These are phyloP conservation scores for Cyclocybe aegerita DNA, from an alignment of 768 basidiomycete species.

Conservation along the genomic window DNA sequence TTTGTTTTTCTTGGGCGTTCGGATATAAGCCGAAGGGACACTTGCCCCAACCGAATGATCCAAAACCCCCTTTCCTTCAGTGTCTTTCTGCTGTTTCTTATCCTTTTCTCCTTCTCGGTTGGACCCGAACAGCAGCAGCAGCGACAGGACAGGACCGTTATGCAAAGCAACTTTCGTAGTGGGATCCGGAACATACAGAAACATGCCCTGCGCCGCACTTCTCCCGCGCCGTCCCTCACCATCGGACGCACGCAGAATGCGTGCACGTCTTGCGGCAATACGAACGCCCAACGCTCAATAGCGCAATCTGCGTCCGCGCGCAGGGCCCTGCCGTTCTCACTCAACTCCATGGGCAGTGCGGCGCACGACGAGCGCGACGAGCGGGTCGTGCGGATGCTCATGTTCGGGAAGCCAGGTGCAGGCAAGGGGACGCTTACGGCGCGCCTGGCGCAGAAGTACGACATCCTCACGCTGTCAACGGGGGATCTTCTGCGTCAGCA, in stretches of 20 bases:
- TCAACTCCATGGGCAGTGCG: conserved; percentile 37
- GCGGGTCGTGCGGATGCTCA: conserved; percentile 58
- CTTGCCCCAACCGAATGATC: too few species aligned
- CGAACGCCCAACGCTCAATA: conserved; percentile 21
- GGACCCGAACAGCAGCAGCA: background rate
- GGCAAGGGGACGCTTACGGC: conserved; percentile 84
- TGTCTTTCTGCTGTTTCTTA: conserved; percentile 8
- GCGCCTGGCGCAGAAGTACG: conserved; percentile 77
- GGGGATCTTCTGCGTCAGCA: conserved; percentile 87
- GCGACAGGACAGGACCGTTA: background rate
- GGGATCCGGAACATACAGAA: conserved; percentile 14
- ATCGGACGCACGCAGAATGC: conserved; percentile 11
- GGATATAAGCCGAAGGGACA: too few species aligned
- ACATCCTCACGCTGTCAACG: conserved; percentile 74
- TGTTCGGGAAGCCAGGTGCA: conserved; percentile 82
- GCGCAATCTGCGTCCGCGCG: conserved; percentile 28
- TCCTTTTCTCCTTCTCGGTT: conserved; percentile 3
- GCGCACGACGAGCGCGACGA: conserved; percentile 38
- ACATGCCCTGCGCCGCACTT: conserved; percentile 11
- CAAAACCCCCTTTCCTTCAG: conserved; percentile 5
- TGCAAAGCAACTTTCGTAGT: conserved; percentile 19
- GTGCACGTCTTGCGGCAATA: conserved; percentile 8
- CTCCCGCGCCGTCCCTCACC: conserved; percentile 4
- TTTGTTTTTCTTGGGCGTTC: too few species aligned
- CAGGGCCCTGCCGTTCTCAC: conserved; percentile 52